These are phyloP conservation scores for Nothophoma quercina DNA, from an alignment of 2,329 filamentous ascomycete genomes.

Conservation along the genomic window DNA sequence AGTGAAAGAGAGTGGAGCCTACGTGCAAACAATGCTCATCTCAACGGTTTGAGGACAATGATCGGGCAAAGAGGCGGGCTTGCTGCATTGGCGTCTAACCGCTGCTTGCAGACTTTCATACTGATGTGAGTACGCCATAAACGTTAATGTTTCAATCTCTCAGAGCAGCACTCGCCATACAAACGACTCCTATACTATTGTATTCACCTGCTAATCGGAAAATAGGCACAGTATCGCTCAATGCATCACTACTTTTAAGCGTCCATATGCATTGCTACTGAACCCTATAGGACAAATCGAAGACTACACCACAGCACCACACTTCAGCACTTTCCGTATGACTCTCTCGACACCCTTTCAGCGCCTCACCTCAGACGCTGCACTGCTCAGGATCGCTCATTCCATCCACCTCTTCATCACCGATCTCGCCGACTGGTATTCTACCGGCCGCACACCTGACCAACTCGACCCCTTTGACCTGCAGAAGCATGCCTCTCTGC, in stretches of 20 bases:
- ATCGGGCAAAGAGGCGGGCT: constrained; percentile 46
- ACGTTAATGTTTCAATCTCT: too few species aligned
- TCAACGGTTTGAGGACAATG: constrained; percentile 43
- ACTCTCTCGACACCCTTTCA: background rate
- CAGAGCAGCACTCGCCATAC: too few species aligned
- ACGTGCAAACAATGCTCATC: constrained; percentile 33
- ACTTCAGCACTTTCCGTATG: background rate
- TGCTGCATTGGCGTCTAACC: constrained; percentile 33
- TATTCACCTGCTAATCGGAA: background rate
- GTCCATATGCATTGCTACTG: constrained; percentile 37
- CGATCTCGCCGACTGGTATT: constrained; percentile 34
- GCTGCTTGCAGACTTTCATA: constrained; percentile 42
- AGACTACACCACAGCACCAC: constrained; percentile 28
- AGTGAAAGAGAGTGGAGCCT: constrained; percentile 30
- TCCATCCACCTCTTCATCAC: constrained; percentile 8
- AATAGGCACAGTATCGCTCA: constrained; percentile 44
- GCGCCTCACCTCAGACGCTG: background rate
- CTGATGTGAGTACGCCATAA: constrained; percentile 35
- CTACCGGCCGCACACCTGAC: constrained; percentile 13
- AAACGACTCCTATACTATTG: too few species aligned
- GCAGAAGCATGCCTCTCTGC: constrained; percentile 39
- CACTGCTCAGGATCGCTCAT: background rate
- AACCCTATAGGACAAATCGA: constrained; percentile 28
- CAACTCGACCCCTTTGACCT: constrained; percentile 38
- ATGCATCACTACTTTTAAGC: constrained; percentile 39